Evolutionary conservation across 2,329 filamentous ascomycete species (phyloP), one percentile per base, ranked within the genome.

Genomic region (Hymenoscyphus occultus): DNA sequence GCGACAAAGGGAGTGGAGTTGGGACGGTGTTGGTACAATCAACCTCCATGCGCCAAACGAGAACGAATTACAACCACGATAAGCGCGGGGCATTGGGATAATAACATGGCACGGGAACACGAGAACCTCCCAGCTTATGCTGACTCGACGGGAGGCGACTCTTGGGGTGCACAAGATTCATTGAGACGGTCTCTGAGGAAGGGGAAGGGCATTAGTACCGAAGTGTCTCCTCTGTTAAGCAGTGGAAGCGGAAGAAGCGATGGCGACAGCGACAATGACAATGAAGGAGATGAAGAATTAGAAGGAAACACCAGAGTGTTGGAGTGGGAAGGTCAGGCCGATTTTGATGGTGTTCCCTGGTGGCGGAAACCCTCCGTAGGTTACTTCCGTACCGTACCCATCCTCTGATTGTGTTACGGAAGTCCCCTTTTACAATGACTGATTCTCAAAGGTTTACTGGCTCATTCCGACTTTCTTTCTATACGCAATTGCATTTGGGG

Each of bases 401-500:
- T 39, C 3, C 28, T 31, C 40, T 39, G 59, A 16, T 22, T 31
- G 40, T 56, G 13, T 31, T 28, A 35, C 40, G 12, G 42, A 28
- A 32, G n/a, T 22, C n/a, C 9, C 51, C 39, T 56, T 64, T 59
- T 63, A 28, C 32, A 42, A 60, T 56, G 59, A 62, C 75, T 78
- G 70, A 77, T 67, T n/a, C 39, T 14, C 14, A 40, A 67, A 91
- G 91, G 86, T 96, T 61, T 91, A 83, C 77, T 98, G 93, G 91
- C 82, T 98, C 4, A 77, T 98, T 7, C 86, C 85, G 0, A 91
- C 93, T 0, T 95, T 93, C 77, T 82, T 90, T 64, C 78, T 97
- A 56, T 94, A 92, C 74, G 92, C 92, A 0, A 80, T 96, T 62
- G 93, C 93, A 0, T 94, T 95, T 76, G 95, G 94, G 39, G 92